phyloP scores from a whole-genome alignment of 2,329 filamentous ascomycete species.

The Apiospora malaysiana region DNA sequence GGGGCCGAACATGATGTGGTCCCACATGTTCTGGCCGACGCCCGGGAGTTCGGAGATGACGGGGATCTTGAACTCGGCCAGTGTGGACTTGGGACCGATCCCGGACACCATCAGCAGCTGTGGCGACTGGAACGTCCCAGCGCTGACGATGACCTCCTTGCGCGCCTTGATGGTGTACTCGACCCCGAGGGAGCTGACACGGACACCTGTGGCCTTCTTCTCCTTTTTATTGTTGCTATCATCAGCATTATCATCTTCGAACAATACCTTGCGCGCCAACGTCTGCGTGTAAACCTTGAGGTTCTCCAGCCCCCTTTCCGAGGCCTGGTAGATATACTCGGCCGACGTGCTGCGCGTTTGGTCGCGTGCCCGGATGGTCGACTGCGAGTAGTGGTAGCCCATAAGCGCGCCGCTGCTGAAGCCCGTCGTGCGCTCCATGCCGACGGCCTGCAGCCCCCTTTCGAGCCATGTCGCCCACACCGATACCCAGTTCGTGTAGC shows the following conservation, averaged over 20 bases:
- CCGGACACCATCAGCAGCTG: constrained; percentile 49
- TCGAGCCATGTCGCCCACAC: constrained; percentile 47
- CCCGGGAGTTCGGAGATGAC: constrained; percentile 24
- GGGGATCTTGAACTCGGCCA: constrained; percentile 21
- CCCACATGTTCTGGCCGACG: constrained; percentile 27
- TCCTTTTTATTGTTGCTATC: constrained; percentile 38
- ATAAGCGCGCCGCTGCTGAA: constrained; percentile 50
- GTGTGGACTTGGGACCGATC: constrained; percentile 39
- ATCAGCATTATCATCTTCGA: constrained; percentile 36
- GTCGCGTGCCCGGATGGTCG: constrained; percentile 37
- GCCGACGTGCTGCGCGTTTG: constrained; percentile 29
- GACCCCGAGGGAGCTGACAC: constrained; percentile 31
- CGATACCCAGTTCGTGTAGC: constrained; percentile 47
- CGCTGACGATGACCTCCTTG: constrained; percentile 48
- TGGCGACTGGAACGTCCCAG: constrained; percentile 47
- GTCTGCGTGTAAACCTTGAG: constrained; percentile 38
- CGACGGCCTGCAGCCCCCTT: constrained; percentile 47
- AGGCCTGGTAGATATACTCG: constrained; percentile 25
- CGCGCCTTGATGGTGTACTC: constrained; percentile 35
- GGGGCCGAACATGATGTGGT: constrained; percentile 26
- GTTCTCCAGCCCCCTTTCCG: constrained; percentile 8
- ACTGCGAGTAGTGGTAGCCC: constrained; percentile 43
- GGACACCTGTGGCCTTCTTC: constrained; percentile 42
- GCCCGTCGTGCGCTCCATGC: constrained; percentile 42
- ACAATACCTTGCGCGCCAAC: constrained; percentile 51